phyloP scores from a whole-genome alignment of 2,329 filamentous ascomycete species.

The Penicillium brasilianum region DNA sequence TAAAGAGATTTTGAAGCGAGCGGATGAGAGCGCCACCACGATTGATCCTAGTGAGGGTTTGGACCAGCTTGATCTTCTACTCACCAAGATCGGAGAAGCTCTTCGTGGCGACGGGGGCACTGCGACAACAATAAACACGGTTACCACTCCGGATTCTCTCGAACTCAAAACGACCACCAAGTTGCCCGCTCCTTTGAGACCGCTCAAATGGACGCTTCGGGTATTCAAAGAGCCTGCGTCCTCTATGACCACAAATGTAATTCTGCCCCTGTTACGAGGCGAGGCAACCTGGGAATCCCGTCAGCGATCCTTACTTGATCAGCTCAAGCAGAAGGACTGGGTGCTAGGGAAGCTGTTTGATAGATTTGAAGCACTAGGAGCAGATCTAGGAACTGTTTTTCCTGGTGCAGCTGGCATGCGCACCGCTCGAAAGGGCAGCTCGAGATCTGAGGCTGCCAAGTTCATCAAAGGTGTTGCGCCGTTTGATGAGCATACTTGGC shows the following conservation, averaged over 20 bases:
- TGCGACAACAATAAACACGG: slow-evolving; percentile 37
- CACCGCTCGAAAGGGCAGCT: slow-evolving; percentile 49
- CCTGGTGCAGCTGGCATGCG: slow-evolving; percentile 58
- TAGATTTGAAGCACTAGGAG: slow-evolving; percentile 60
- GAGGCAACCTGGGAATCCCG: slow-evolving; percentile 55
- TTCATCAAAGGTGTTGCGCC: slow-evolving; percentile 60
- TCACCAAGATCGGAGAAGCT: slow-evolving; percentile 60
- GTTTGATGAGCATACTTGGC: slow-evolving; percentile 59
- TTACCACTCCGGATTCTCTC: slow-evolving; percentile 43
- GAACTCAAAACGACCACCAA: slow-evolving; percentile 53
- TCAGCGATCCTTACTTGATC: slow-evolving; percentile 55
- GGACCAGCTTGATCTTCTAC: slow-evolving; percentile 60
- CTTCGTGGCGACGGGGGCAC: slow-evolving; percentile 45
- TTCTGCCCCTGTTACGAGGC: slow-evolving; percentile 59
- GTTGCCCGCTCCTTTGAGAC: slow-evolving; percentile 59
- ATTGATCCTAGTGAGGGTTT: slow-evolving; percentile 65
- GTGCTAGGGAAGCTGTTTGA: slow-evolving; percentile 63
- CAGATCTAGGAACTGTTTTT: slow-evolving; percentile 63
- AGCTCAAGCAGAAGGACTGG: slow-evolving; percentile 63
- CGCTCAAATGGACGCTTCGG: slow-evolving; percentile 59
- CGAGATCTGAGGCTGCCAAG: slow-evolving; percentile 58
- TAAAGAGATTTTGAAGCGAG: slow-evolving; percentile 54
- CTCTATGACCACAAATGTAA: slow-evolving; percentile 55
- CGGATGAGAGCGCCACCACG: slow-evolving; percentile 55
- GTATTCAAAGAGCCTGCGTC: slow-evolving; percentile 49